Evolutionary conservation across 2,329 filamentous ascomycete species (phyloP).

Genomic region (Verticillium dahliae): DNA sequence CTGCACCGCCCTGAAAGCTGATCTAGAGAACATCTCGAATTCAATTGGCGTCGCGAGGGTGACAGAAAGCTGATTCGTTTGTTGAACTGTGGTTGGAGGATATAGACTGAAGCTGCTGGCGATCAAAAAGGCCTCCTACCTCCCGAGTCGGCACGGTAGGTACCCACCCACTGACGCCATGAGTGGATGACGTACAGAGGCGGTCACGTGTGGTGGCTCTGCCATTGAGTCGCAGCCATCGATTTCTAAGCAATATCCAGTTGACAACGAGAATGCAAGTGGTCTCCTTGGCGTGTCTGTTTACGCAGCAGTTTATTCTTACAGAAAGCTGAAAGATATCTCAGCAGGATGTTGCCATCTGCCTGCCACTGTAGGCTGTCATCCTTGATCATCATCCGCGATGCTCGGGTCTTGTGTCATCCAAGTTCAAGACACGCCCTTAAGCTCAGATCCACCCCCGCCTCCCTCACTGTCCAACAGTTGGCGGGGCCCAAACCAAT

Average conservation of each 20-base stretch:
- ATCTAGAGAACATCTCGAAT: constrained; percentile 59
- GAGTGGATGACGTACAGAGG: neutral
- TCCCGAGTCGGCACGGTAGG: neutral
- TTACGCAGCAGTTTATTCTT: neutral
- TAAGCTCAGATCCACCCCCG: neutral
- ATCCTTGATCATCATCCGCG: neutral
- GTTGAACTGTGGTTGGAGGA: neutral
- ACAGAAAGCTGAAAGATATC: neutral
- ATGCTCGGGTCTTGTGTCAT: neutral
- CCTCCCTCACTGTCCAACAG: neutral
- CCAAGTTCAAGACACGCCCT: neutral
- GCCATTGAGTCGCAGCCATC: neutral
- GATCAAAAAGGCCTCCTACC: neutral
- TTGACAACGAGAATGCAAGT: neutral
- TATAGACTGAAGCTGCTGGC: neutral
- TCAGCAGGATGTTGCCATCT: neutral
- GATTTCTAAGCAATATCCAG: neutral
- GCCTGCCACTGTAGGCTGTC: neutral
- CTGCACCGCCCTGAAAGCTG: constrained; percentile 56
- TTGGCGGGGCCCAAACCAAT: neutral
- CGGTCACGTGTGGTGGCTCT: constrained; percentile 6
- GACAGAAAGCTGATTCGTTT: neutral
- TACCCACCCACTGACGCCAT: neutral
- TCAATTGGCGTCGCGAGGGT: constrained; percentile 1
- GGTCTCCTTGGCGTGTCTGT: neutral